Conservation (phyloP, 176 grass and related monocot genomes). For the Zoysia pacifica region DNA sequence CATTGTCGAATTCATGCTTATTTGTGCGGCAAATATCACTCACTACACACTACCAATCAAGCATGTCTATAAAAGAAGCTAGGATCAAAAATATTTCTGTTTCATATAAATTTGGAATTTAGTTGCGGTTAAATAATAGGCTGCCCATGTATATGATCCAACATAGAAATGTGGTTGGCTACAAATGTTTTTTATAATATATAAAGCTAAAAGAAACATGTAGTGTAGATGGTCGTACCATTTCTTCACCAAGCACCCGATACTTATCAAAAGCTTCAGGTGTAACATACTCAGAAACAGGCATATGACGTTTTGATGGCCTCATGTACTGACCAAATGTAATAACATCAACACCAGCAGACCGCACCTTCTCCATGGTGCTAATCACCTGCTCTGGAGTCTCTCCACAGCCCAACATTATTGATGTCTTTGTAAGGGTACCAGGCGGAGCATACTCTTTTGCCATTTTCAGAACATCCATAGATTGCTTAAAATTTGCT, state of each 20-base stretch:
- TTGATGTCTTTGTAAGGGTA: conserved; percentile 91
- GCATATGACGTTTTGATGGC: conserved; percentile 96
- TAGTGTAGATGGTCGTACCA: conserved; percentile 50
- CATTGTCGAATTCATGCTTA: neutral
- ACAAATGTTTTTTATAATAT: neutral
- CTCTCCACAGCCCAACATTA: conserved; percentile 94
- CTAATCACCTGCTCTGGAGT: conserved; percentile 84
- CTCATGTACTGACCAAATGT: conserved; percentile 99
- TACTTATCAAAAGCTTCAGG: conserved; percentile 92
- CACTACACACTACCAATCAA: neutral
- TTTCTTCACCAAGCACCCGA: conserved; percentile 71
- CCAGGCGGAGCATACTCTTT: conserved; percentile 90
- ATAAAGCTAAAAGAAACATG: neutral
- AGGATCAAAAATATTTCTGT: neutral
- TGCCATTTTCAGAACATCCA: conserved; percentile 91
- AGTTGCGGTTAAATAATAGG: neutral
- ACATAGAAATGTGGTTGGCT: neutral
- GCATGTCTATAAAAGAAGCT: neutral
- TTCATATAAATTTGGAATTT: neutral
- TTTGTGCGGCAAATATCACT: neutral
- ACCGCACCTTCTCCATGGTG: conserved; percentile 92
- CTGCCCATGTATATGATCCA: neutral
- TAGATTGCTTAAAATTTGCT: conserved; percentile 93
- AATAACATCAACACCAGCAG: conserved; percentile 93
- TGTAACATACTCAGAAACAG: conserved; percentile 93